A percentile compares a stretch with the other conserved stretches of the same genome.
Evolutionary conservation across 257 asterid species (phyloP).

Genomic region (Vinca minor): DNA sequence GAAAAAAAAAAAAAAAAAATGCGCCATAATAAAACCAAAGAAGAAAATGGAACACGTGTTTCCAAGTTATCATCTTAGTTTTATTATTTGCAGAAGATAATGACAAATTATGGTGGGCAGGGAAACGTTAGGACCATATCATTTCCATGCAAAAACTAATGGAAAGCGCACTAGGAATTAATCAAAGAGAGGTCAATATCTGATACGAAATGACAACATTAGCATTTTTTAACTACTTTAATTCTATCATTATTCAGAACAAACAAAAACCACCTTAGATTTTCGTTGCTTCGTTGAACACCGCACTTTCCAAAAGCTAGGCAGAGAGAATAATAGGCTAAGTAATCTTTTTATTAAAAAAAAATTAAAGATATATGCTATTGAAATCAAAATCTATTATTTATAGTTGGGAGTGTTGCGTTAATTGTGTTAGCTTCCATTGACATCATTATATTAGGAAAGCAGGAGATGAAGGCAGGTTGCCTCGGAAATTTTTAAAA

Average conservation of each 20-base stretch:
- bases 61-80: not conserved
- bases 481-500: no score
- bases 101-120: slow-evolving; percentile 2
- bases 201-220: not conserved
- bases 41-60: not conserved
- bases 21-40: no score
- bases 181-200: not conserved
- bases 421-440: no score
- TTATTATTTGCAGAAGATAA: not conserved
- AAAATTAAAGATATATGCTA: no score
- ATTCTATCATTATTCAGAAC: not conserved
- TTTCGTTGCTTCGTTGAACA: not conserved
- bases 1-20: no score
- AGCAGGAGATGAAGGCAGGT: no score
- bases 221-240: no score
- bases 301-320: not conserved
- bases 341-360: no score
- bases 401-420: no score
- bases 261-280: not conserved
- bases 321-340: no score
- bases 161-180: slow-evolving; percentile 15
- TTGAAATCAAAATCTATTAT: no score
- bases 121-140: slow-evolving; percentile 1
- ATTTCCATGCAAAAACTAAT: slow-evolving; percentile 19
- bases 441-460: no score